Conservation (phyloP, 495 filamentous ascomycete species). For the Tuber umbilicatum region DNA sequence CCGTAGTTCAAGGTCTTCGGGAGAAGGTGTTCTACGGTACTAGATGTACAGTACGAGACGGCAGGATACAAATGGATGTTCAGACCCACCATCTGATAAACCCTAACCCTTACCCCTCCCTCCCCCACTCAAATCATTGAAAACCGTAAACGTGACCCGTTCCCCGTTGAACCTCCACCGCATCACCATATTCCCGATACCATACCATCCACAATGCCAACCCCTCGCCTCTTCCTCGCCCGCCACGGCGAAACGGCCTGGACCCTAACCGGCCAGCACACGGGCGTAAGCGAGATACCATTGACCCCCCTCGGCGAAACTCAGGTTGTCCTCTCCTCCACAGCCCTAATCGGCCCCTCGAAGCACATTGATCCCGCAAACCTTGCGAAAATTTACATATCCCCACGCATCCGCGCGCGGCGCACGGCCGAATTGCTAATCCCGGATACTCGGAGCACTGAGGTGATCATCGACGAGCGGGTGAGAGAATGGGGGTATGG, state of each 20-base stretch:
- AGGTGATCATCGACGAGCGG: constrained; percentile 64
- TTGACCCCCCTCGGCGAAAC: constrained; percentile 83
- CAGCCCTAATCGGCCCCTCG: constrained; percentile 74
- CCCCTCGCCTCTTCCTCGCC: constrained; percentile 83
- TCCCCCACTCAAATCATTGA: not conserved
- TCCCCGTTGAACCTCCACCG: not conserved
- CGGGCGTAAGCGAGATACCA: constrained; percentile 75
- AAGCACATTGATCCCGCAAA: constrained; percentile 78
- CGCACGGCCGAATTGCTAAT: constrained; percentile 80
- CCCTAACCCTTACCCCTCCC: not conserved
- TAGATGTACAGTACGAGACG: no score
- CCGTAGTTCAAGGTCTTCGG: no score
- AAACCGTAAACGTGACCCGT: not conserved
- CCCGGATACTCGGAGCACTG: constrained; percentile 47
- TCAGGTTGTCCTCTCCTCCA: constrained; percentile 71
- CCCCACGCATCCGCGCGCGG: constrained; percentile 77
- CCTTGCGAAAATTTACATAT: constrained; percentile 79
- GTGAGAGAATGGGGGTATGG: constrained; percentile 96
- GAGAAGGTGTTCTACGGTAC: no score
- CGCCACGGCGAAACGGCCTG: constrained; percentile 95
- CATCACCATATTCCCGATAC: not conserved
- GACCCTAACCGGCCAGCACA: constrained; percentile 90
- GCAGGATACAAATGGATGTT: no score
- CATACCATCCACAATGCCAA: constrained; percentile 35
- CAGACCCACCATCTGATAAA: not conserved